A percentile compares a stretch with the other conserved stretches of the same genome.
These are phyloP conservation scores for Apiospora rasikravindrae DNA, from an alignment of 2,329 filamentous ascomycete species.

Conservation along the genomic window DNA sequence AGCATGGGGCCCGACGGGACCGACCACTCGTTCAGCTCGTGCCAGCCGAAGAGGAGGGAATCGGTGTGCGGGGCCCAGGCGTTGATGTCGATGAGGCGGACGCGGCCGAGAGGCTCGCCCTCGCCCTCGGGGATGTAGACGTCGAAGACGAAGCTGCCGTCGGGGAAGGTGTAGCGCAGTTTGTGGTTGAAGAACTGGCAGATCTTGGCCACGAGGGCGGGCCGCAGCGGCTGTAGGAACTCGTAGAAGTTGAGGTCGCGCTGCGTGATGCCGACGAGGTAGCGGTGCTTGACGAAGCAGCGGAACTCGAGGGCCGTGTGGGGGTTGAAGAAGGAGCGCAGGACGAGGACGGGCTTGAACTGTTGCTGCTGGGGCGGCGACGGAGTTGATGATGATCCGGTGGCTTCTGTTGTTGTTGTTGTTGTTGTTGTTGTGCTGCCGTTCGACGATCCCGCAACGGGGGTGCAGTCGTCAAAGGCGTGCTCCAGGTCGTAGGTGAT, in stretches of 20 bases:
- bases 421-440: conserved; percentile 58
- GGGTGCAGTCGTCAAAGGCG: conserved; percentile 79
- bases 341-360: conserved; percentile 79
- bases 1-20: conserved; percentile 62
- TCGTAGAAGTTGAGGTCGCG: conserved; percentile 89
- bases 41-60: conserved; percentile 86
- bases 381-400: conserved; percentile 42
- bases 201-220: conserved; percentile 71
- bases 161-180: conserved; percentile 79
- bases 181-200: conserved; percentile 77
- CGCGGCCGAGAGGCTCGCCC: conserved; percentile 67
- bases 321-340: conserved; percentile 86
- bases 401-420: conserved; percentile 32
- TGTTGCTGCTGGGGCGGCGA: conserved; percentile 36
- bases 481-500: conserved; percentile 93
- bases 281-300: conserved; percentile 87
- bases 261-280: conserved; percentile 83
- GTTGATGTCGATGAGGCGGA: conserved; percentile 92
- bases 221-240: conserved; percentile 71
- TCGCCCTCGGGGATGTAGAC: conserved; percentile 80
- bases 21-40: conserved; percentile 78
- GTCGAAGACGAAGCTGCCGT: conserved; percentile 86
- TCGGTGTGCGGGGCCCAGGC: conserved; percentile 93
- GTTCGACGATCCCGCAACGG: conserved; percentile 39
- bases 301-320: conserved; percentile 94